Percentiles rank a stretch among this genome's conserved stretches.
These are phyloP conservation scores for Blastobotrys apis DNA, from an alignment of 1,139 yeast species.

Conservation along the genomic window DNA sequence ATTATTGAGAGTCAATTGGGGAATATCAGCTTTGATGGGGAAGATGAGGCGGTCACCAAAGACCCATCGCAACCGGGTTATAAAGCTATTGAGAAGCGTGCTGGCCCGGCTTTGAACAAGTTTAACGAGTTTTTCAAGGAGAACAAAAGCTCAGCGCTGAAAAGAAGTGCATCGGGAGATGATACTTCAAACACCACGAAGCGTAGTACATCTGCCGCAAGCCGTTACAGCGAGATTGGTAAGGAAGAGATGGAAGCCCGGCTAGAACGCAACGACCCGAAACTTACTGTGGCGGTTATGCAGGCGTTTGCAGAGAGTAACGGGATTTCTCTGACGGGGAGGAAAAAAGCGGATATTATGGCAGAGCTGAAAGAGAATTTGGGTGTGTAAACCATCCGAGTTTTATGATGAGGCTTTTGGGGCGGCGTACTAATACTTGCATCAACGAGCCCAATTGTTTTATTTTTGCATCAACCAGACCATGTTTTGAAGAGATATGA, in stretches of 20 bases:
- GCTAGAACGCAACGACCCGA: no score
- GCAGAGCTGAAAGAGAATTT: no score
- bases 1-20: neutral
- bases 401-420: no score
- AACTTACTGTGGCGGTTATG: neutral
- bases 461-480: no score
- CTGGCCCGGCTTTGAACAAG: slow-evolving; percentile 20
- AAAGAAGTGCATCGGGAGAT: neutral
- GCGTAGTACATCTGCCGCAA: neutral
- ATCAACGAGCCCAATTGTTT: no score
- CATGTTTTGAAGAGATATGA: no score
- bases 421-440: no score
- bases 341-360: slow-evolving; percentile 2
- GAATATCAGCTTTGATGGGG: neutral
- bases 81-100: slow-evolving; percentile 30
- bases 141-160: neutral
- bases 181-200: neutral
- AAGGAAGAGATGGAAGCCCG: neutral
- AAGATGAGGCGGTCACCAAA: neutral
- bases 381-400: no score
- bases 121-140: slow-evolving; percentile 15
- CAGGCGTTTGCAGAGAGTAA: neutral
- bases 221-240: neutral
- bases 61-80: slow-evolving; percentile 34
- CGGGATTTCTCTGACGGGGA: neutral